phyloP scores from a whole-genome alignment of 148 eudicot genomes.

The Amaranthus hypochondriacus region DNA sequence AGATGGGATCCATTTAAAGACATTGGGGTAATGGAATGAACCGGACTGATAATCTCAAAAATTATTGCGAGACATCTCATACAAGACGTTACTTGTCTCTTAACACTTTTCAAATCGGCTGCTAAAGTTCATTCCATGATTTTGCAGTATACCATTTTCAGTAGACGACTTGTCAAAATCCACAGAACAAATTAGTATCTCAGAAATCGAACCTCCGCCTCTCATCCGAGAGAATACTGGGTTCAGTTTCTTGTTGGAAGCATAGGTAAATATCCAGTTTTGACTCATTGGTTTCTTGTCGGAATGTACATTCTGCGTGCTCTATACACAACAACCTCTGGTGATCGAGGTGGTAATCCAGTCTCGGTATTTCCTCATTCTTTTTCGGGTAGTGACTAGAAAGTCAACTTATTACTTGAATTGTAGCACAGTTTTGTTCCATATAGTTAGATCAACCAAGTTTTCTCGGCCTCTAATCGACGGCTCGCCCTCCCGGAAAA shows the following conservation, averaged over 20 bases:
- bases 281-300: not conserved
- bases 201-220: constrained; percentile 78
- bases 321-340: not conserved
- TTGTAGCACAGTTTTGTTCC: not conserved
- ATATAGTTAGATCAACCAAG: not conserved
- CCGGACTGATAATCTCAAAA: too few species aligned
- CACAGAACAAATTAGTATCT: constrained; percentile 59
- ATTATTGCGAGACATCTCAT: too few species aligned
- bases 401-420: not conserved
- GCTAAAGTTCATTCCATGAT: constrained; percentile 8
- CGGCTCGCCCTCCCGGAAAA: not conserved
- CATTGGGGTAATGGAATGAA: too few species aligned
- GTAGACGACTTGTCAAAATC: constrained; percentile 85
- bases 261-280: constrained; percentile 5
- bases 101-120: not conserved
- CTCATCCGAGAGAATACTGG: constrained; percentile 78
- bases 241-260: constrained; percentile 57
- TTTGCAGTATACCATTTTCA: constrained; percentile 82
- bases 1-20: too few species aligned
- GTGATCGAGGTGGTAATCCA: not conserved
- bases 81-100: not conserved
- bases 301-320: constrained; percentile 10
- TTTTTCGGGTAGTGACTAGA: not conserved
- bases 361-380: not conserved
- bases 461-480: not conserved